Conservation (phyloP, 2,329 filamentous ascomycete genomes). For the Penicillium polonicum region DNA sequence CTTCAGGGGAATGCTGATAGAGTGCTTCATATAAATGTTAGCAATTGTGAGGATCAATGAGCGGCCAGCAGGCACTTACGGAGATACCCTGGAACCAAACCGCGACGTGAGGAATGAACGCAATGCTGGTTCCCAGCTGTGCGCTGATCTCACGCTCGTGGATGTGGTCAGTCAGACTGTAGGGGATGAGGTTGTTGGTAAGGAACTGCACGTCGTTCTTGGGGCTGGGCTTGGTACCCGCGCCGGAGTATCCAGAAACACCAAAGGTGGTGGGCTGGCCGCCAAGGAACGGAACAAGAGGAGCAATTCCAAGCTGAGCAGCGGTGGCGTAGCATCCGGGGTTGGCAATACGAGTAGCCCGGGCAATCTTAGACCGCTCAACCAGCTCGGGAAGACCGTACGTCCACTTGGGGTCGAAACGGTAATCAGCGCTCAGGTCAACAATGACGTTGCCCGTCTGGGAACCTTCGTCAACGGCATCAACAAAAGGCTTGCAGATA, state of each 20-base stretch:
- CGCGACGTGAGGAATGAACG: constrained; percentile 92
- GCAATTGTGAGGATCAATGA: background rate
- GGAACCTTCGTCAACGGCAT: constrained; percentile 74
- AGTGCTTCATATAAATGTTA: constrained; percentile 56
- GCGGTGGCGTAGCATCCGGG: constrained; percentile 95
- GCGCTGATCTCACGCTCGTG: constrained; percentile 87
- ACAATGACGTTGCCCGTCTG: constrained; percentile 73
- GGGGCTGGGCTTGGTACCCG: constrained; percentile 87
- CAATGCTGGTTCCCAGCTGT: constrained; percentile 72
- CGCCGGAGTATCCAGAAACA: constrained; percentile 90
- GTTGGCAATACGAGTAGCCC: constrained; percentile 80
- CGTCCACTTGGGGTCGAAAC: constrained; percentile 81
- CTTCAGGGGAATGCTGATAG: constrained; percentile 84
- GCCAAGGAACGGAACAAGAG: constrained; percentile 73
- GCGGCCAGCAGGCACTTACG: constrained; percentile 37
- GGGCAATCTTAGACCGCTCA: constrained; percentile 71
- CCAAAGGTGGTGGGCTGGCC: constrained; percentile 83
- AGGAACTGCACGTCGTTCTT: constrained; percentile 89
- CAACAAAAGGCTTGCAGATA: constrained; percentile 89
- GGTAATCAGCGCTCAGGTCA: constrained; percentile 94
- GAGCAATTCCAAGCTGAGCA: constrained; percentile 83
- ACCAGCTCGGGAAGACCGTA: constrained; percentile 89
- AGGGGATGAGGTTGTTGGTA: constrained; percentile 84
- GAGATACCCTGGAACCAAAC: constrained; percentile 96
- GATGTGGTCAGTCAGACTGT: constrained; percentile 88